Evolutionary conservation across 345 rosid species (phyloP).

Genomic region (Leavenworthia alabamica): DNA sequence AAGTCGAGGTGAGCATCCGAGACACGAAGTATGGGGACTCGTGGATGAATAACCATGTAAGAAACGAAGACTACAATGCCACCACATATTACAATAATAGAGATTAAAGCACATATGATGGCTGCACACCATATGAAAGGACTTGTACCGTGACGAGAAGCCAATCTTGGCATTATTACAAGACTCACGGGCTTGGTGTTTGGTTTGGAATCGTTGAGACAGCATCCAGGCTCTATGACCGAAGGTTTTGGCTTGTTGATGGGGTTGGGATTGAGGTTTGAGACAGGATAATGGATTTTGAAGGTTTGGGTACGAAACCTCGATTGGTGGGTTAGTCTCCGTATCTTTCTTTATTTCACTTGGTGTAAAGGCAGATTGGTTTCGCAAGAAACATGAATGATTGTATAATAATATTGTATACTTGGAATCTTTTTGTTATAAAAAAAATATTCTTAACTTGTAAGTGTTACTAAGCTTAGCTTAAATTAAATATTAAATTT

Average conservation of each 20-base stretch:
- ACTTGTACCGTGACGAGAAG: conserved; percentile 37
- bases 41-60: conserved; percentile 68
- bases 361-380: conserved; percentile 34
- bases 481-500: neutral
- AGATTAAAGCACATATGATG: conserved; percentile 56
- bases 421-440: conserved; percentile 26
- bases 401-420: neutral
- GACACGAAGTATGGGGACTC: conserved; percentile 64
- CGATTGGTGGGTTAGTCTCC: conserved; percentile 45
- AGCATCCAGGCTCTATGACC: conserved; percentile 22
- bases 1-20: conserved; percentile 46
- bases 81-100: conserved; percentile 49
- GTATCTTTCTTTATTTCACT: conserved; percentile 75
- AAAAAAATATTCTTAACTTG: conserved; percentile 26
- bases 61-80: conserved; percentile 62
- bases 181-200: neutral
- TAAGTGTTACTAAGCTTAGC: conserved; percentile 17
- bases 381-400: conserved; percentile 15
- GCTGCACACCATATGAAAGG: conserved; percentile 70
- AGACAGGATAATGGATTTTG: no score
- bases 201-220: neutral
- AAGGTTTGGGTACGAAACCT: conserved; percentile 35
- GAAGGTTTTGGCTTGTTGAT: conserved; percentile 16
- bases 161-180: conserved; percentile 38
- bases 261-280: no score